Base-by-base conservation (phyloP, 2,329 filamentous ascomycete species). In the Didymella lethalis region DNA sequence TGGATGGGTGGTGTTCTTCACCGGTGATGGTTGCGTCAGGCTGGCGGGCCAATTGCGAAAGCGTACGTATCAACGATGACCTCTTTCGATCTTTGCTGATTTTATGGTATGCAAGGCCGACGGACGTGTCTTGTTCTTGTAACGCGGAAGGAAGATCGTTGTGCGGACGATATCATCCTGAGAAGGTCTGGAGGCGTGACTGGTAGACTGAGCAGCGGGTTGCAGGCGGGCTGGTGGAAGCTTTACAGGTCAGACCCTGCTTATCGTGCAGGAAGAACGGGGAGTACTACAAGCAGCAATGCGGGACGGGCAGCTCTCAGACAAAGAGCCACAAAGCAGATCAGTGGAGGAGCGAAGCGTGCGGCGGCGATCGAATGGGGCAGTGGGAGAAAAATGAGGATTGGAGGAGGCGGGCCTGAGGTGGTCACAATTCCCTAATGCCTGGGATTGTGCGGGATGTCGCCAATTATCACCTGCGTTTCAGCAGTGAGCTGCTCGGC, bases 111-210 rank as follows among this genome's bases (percentile, higher is more conserved):
- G 63, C 72, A 66, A 59, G 64, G 68, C 69, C 72, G 68, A 62
- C 66, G 66, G 64, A 66, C 63, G 66, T 68, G 69, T 67, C 67
- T 69, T 62, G 63, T 65, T 66, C 68, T 73, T 62, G 65, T 64
- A 66, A 66, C 72, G 57, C 67, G 70, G 65, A 70, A 70, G 55
- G 71, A 71, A 62, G 66, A 68, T 60, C 76, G 74, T 66, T 77
- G 74, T 66, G 72, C 68, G 69, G 73, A 75, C 71, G 76, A 66
- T 77, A 74, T 75, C 76, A 78, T 78, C 75, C 76, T 77, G 69
- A 71, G 64, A 67, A 68, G 68, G 59, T 64, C 63, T 65, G 67
- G 61, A 66, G 63, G 66, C 67, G 71, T 70, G 67, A 64, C 62
- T 65, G 63, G 65, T 66, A 64, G 64, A 64, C 65, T 73, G 72